These are phyloP conservation scores for Kodamaea plutei DNA, from an alignment of 1,139 yeast species.

Conservation along the genomic window DNA sequence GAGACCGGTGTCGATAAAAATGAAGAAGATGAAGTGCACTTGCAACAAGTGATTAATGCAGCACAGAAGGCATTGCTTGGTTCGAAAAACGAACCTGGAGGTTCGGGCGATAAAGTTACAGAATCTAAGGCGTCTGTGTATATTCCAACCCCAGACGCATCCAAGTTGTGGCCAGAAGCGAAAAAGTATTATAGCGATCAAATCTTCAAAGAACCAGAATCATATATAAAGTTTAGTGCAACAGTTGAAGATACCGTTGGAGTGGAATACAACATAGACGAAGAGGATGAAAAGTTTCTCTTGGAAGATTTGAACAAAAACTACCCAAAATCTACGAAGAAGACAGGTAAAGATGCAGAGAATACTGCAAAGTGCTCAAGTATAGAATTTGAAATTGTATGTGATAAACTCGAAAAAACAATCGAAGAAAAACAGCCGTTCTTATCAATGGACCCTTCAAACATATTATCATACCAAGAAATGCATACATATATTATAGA, in stretches of 20 bases:
- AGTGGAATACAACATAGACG: constrained; percentile 86
- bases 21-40: constrained; percentile 95
- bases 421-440: constrained; percentile 85
- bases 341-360: constrained; percentile 15
- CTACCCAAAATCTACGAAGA: constrained; percentile 20
- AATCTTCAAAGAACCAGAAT: constrained; percentile 64
- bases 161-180: constrained; percentile 77
- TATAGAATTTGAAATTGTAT: constrained; percentile 78
- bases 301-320: constrained; percentile 33
- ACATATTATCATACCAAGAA: constrained; percentile 68
- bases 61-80: constrained; percentile 58
- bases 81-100: constrained; percentile 18
- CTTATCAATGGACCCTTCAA: constrained; percentile 76
- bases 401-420: constrained; percentile 69
- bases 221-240: constrained; percentile 85
- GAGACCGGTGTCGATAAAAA: constrained; percentile 98
- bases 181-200: constrained; percentile 61
- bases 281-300: constrained; percentile 71
- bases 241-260: constrained; percentile 94
- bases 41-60: constrained; percentile 84
- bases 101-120: constrained; percentile 10
- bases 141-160: constrained; percentile 97
- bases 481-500: constrained; percentile 47
- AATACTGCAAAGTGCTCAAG: constrained; percentile 48
- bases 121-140: constrained; percentile 47